A percentile compares a stretch with the other conserved stretches of the same genome.
Evolutionary conservation across 352 stramenopile genomes (phyloP).

Genomic region (Globisporangium spinosum): DNA sequence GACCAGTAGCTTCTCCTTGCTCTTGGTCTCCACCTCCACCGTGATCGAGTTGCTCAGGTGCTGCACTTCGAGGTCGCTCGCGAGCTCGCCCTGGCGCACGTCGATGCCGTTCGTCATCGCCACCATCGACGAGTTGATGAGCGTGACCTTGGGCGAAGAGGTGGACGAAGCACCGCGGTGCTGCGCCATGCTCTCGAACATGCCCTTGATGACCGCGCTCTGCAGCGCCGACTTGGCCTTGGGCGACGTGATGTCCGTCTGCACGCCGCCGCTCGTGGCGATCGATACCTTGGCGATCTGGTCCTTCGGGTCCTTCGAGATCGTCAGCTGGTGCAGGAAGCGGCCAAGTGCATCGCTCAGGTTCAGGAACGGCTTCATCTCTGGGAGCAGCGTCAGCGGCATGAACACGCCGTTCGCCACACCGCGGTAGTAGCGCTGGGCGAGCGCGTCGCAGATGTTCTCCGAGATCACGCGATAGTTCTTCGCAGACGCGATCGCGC

Average conservation of each 20-base stretch:
- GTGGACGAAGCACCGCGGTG: conserved; percentile 13
- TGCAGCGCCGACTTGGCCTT: conserved; percentile 71
- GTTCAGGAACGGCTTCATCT: conserved; percentile 81
- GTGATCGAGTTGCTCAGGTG: conserved; percentile 79
- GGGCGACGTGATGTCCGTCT: conserved; percentile 76
- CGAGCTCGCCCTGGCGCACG: conserved; percentile 62
- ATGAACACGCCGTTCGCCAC: conserved; percentile 86
- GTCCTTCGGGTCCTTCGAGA: conserved; percentile 63
- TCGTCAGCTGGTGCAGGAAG: conserved; percentile 63
- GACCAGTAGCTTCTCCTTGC: conserved; percentile 51
- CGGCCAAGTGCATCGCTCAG: conserved; percentile 66
- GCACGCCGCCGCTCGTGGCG: conserved; percentile 53
- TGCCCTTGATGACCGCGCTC: conserved; percentile 69
- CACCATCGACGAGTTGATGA: conserved; percentile 68
- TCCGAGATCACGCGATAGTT: conserved; percentile 77
- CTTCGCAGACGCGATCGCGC: conserved; percentile 70
- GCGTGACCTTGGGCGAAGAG: conserved; percentile 28
- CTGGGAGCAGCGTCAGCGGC: conserved; percentile 63
- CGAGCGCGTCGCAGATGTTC: conserved; percentile 72
- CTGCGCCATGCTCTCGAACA: conserved; percentile 56
- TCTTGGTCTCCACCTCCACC: conserved; percentile 63
- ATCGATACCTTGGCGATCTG: conserved; percentile 62
- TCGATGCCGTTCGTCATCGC: conserved; percentile 78
- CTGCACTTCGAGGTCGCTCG: conserved; percentile 32
- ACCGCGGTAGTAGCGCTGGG: conserved; percentile 64